Percentiles rank a stretch among this genome's conserved stretches.
These are phyloP conservation scores for Cercospora janseana DNA, from an alignment of 2,329 filamentous ascomycete species.

Conservation along the genomic window DNA sequence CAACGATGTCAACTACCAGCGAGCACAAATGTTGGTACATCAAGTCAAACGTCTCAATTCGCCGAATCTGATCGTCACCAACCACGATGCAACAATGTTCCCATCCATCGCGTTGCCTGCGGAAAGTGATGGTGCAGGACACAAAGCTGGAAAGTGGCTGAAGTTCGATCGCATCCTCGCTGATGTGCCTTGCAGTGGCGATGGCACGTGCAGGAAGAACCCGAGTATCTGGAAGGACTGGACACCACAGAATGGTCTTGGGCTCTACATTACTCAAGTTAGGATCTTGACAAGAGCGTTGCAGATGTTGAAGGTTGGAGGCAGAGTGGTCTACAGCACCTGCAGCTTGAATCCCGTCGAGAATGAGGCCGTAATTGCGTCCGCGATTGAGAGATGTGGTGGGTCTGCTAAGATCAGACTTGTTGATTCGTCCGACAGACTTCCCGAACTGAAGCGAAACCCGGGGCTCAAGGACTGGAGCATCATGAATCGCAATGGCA, in stretches of 20 bases:
- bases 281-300: constrained; percentile 87
- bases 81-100: constrained; percentile 95
- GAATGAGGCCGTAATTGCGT: constrained; percentile 87
- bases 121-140: constrained; percentile 47
- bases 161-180: constrained; percentile 97
- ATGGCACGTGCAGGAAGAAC: constrained; percentile 93
- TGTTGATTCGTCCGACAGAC: constrained; percentile 74
- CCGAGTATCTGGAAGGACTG: constrained; percentile 92
- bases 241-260: constrained; percentile 82
- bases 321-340: constrained; percentile 93
- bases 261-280: constrained; percentile 81
- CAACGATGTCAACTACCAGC: constrained; percentile 95
- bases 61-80: constrained; percentile 93
- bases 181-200: constrained; percentile 94
- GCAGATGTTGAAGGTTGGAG: constrained; percentile 93
- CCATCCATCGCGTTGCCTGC: constrained; percentile 83
- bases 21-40: constrained; percentile 94
- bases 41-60: constrained; percentile 97
- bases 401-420: constrained; percentile 78
- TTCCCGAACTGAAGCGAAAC: constrained; percentile 72
- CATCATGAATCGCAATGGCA: constrained; percentile 82
- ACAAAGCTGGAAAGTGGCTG: constrained; percentile 64
- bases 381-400: constrained; percentile 86
- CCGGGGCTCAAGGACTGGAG: constrained; percentile 80
- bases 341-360: constrained; percentile 99